A percentile compares a stretch with the other conserved stretches of the same genome.
Conservation (phyloP, 306 rosid species). For the Abrus pulchellus region DNA sequence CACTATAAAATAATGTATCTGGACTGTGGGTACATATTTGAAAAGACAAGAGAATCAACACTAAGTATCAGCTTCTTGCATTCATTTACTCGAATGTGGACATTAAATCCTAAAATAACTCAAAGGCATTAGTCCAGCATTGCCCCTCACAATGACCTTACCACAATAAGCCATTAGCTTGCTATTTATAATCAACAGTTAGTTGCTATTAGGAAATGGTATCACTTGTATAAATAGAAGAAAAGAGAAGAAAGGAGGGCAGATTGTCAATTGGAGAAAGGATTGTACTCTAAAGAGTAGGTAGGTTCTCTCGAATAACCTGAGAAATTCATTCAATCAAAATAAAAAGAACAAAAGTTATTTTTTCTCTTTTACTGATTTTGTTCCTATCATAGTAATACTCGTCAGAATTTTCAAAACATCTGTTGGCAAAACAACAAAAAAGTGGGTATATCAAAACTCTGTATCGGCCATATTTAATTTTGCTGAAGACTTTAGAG, state of each 20-base stretch:
- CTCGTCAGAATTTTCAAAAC: not conserved
- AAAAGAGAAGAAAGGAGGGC: too few relatives aligned
- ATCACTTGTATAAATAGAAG: too few relatives aligned
- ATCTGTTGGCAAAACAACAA: not conserved
- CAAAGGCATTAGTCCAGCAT: not conserved
- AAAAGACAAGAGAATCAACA: constrained; percentile 13
- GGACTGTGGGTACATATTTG: not conserved
- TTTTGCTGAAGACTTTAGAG: constrained; percentile 13
- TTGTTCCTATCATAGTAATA: too few relatives aligned
- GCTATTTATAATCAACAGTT: too few relatives aligned
- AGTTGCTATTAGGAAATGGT: too few relatives aligned
- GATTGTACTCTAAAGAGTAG: too few relatives aligned
- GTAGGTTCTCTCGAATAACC: too few relatives aligned
- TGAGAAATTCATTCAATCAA: too few relatives aligned
- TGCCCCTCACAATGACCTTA: constrained; percentile 12
- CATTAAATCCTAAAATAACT: not conserved
- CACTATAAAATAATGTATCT: not conserved
- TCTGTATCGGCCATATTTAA: not conserved
- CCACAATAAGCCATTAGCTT: not conserved
- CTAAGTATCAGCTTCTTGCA: not conserved
- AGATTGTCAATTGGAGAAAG: too few relatives aligned
- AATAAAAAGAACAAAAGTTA: too few relatives aligned
- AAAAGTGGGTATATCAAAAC: not conserved
- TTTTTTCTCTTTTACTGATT: too few relatives aligned
- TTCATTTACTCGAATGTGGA: not conserved